Conservation (phyloP, 2,329 filamentous ascomycete species). For the Chaetomium sp. region DNA sequence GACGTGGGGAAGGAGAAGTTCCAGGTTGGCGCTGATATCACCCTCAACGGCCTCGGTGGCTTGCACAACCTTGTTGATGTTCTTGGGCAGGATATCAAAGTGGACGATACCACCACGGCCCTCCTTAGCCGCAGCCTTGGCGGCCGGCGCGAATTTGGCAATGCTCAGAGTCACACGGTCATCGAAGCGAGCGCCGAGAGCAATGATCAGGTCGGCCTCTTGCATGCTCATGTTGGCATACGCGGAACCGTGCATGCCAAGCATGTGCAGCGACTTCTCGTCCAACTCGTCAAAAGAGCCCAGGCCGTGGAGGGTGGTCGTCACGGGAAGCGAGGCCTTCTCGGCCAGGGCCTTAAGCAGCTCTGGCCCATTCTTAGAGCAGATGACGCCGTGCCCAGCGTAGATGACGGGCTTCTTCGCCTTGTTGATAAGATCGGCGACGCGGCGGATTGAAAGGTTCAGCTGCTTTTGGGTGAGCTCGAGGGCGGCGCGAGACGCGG, state of each 20-base stretch:
- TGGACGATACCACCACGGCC: conserved; percentile 90
- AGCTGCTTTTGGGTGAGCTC: conserved; percentile 68
- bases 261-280: conserved; percentile 92
- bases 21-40: conserved; percentile 76
- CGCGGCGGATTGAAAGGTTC: conserved; percentile 64
- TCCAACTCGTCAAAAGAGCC: conserved; percentile 91
- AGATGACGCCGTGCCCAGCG: conserved; percentile 83
- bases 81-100: conserved; percentile 99
- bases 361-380: conserved; percentile 68
- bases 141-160: conserved; percentile 80
- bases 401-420: conserved; percentile 95
- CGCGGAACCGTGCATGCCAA: conserved; percentile 95
- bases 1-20: conserved; percentile 66
- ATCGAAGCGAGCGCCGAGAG: conserved; percentile 88
- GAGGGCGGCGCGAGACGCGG: conserved; percentile 74
- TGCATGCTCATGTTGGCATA: conserved; percentile 99
- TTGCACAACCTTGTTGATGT: conserved; percentile 99
- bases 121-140: conserved; percentile 76
- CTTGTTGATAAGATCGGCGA: conserved; percentile 75
- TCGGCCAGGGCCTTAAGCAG: conserved; percentile 82
- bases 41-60: conserved; percentile 93
- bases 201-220: conserved; percentile 91
- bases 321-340: conserved; percentile 87
- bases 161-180: conserved; percentile 85
- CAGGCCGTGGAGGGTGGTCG: conserved; percentile 89